These are phyloP conservation scores for Capsella rubella DNA, from an alignment of 441 rosid genomes.

Conservation along the genomic window DNA sequence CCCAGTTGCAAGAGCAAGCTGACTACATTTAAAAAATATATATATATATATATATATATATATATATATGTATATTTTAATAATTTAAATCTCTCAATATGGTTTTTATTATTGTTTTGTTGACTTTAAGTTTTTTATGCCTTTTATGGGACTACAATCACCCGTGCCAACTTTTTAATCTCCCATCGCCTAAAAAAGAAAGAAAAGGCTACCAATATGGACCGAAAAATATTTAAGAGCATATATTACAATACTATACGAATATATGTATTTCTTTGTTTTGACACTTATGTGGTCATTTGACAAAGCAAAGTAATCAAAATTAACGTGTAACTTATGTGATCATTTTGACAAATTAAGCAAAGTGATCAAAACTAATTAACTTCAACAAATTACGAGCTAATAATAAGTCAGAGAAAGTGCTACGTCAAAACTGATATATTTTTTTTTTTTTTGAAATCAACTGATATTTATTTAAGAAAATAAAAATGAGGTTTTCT, in stretches of 20 bases:
- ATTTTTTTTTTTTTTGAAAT: no score
- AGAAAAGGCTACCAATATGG: constrained; percentile 30
- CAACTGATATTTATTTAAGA: no score
- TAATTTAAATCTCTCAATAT: background rate
- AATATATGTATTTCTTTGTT: background rate
- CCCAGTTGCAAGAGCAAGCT: constrained; percentile 43
- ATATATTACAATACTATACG: background rate
- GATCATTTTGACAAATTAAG: no score
- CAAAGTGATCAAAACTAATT: no score
- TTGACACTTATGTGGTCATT: background rate
- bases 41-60: no score
- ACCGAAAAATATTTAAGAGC: constrained; percentile 1
- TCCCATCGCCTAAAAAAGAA: constrained; percentile 23
- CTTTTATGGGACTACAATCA: constrained; percentile 30
- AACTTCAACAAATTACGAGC: no score
- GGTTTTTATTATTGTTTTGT: constrained; percentile 36
- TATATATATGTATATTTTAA: no score
- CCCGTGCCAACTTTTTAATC: constrained; percentile 46
- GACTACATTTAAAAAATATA: constrained; percentile 2
- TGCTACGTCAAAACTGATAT: no score
- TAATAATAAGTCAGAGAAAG: no score
- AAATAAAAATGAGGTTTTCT: no score
- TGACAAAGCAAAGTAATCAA: background rate
- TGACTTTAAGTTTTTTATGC: constrained; percentile 34
- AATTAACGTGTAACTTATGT: no score